Evolutionary conservation across 2,329 filamentous ascomycete species (phyloP), one percentile per base, ranked within the genome.

Genomic region (Pyricularia pennisetigena): DNA sequence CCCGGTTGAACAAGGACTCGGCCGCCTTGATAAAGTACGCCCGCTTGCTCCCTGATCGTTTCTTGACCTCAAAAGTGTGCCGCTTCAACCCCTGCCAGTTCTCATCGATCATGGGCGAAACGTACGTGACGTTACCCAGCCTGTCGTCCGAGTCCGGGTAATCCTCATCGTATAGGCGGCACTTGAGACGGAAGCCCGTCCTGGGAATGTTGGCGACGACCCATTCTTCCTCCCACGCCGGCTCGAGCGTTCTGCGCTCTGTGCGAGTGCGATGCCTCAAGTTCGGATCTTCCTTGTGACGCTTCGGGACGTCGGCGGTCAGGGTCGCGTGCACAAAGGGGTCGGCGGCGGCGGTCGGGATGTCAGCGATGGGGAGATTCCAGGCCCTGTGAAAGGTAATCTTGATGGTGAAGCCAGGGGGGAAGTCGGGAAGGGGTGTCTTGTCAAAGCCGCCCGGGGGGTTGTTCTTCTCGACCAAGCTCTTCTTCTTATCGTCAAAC

Each of bases 141-240:
- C 92, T 85, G 78, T 98, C 94, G 75, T 98, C 91, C 71, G 90
- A 87, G 76, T 97, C 92, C 1, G 89, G 87, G 41, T 89, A 88
- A 78, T 98, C 94, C 77, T 98, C 94, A 74, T 98, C 94, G 78
- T 94, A 96, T 23, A 98, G 79, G 67, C 92, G 86, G 70, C 92
- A 93, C 76, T 97, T 97, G 72, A 98, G 83, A 68, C 84, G 85
- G 79, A 97, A 97, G 4, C 94, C 94, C 0, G 85, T 87, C 0
- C 88, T 82, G 0, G 94, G 94, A 1, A 97, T 85, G 72, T 97
- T 96, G 70, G 92, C 92, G 28, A 98, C 90, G 26, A 93, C 84
- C 94, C 94, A 98, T 70, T 92, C 86, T 54, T 89, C 87, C 65
- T 97, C 85, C 94, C 94, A 98, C 65, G 81, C 82, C 0, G 94